Conservation (phyloP, 1,284 basidiomycete genomes). For the Ustanciosporium gigantosporum region DNA sequence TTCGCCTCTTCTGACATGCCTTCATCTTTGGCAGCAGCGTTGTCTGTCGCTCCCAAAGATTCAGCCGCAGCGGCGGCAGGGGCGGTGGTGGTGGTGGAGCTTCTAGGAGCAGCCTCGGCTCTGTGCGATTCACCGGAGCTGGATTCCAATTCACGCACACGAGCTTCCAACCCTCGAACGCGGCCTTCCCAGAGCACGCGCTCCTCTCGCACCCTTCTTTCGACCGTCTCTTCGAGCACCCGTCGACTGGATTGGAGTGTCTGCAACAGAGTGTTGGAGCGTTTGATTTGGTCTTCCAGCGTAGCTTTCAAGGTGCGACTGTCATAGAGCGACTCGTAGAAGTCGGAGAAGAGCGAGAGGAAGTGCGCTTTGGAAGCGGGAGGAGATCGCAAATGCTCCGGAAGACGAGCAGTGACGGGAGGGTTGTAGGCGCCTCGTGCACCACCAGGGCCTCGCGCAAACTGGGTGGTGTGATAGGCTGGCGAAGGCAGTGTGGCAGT, state of each 20-base stretch:
- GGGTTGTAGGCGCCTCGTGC: slow-evolving; percentile 22
- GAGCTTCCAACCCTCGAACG: slow-evolving; percentile 41
- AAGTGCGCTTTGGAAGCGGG: slow-evolving; percentile 52
- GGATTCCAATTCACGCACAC: slow-evolving; percentile 40
- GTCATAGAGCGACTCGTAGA: slow-evolving; percentile 57
- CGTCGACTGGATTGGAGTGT: slow-evolving; percentile 54
- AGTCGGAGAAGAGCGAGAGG: slow-evolving; percentile 56
- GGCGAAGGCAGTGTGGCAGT: slow-evolving; percentile 53
- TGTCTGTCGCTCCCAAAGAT: no score
- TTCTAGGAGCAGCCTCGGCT: no score
- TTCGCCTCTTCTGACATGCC: no score
- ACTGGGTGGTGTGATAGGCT: slow-evolving; percentile 53
- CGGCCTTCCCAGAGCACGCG: slow-evolving; percentile 46
- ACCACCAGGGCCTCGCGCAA: slow-evolving; percentile 20
- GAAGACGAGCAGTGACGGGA: slow-evolving; percentile 24
- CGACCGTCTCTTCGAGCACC: slow-evolving; percentile 55
- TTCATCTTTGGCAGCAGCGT: no score
- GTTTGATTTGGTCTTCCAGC: slow-evolving; percentile 56
- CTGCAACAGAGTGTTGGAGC: slow-evolving; percentile 56
- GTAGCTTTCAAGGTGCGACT: slow-evolving; percentile 57
- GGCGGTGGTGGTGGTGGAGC: neutral
- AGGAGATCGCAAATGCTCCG: slow-evolving; percentile 46
- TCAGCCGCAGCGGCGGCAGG: neutral
- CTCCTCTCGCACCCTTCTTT: slow-evolving; percentile 49
- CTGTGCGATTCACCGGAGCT: slow-evolving; percentile 22